These are phyloP conservation scores for Orbilia quercus DNA, from an alignment of 2,329 filamentous ascomycete species.

Conservation along the genomic window DNA sequence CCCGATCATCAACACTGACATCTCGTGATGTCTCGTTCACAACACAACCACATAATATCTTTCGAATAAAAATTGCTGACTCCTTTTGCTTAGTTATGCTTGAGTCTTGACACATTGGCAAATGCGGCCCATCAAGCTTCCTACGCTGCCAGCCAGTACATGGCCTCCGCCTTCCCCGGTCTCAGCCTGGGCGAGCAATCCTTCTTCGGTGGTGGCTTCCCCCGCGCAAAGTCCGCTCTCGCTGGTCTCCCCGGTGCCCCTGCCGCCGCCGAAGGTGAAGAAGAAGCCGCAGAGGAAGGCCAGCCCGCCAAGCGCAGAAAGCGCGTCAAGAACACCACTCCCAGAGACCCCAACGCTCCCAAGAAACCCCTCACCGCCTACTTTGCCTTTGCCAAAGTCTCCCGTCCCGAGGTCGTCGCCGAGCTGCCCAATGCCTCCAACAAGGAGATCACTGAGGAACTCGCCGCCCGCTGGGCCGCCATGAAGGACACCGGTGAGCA, in stretches of 20 bases:
- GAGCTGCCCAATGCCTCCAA: slow-evolving; percentile 82
- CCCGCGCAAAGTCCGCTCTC: slow-evolving; percentile 13
- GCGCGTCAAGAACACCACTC: slow-evolving; percentile 76
- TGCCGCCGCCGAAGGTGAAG: slow-evolving; percentile 28
- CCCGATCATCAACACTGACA: slow-evolving; percentile 20
- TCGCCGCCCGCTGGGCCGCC: slow-evolving; percentile 83
- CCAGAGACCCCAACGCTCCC: slow-evolving; percentile 86
- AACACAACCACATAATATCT: background rate
- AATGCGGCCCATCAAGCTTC: slow-evolving; percentile 44
- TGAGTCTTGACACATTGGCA: slow-evolving; percentile 46
- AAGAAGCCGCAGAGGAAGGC: slow-evolving; percentile 39
- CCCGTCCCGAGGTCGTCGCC: slow-evolving; percentile 81
- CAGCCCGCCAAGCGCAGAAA: slow-evolving; percentile 64
- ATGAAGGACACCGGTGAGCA: slow-evolving; percentile 80
- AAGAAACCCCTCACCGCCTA: slow-evolving; percentile 94
- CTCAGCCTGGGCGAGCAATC: slow-evolving; percentile 21
- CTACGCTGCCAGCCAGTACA: slow-evolving; percentile 51
- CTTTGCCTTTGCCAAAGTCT: slow-evolving; percentile 92
- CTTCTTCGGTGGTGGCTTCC: slow-evolving; percentile 37
- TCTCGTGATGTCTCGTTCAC: slow-evolving; percentile 13
- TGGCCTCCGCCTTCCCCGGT: slow-evolving; percentile 40
- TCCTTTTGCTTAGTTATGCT: slow-evolving; percentile 24
- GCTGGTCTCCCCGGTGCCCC: slow-evolving; percentile 8
- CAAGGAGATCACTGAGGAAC: slow-evolving; percentile 87
- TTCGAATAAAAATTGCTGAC: background rate